phyloP scores from a whole-genome alignment of 2,329 filamentous ascomycete genomes.

The Bipolaris oryzae region DNA sequence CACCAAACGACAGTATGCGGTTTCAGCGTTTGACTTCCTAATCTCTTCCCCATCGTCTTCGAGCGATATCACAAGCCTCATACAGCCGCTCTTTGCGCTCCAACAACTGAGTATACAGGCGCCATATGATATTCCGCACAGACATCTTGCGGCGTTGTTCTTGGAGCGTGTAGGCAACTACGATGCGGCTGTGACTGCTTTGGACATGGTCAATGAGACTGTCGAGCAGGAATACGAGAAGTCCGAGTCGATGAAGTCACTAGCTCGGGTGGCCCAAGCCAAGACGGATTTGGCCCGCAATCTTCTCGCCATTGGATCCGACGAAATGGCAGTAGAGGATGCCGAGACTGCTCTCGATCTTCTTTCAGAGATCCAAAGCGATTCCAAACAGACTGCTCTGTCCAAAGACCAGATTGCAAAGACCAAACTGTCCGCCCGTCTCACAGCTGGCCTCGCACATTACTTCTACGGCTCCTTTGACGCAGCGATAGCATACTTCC shows the following conservation, averaged over 20 bases:
- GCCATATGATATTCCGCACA: constrained; percentile 72
- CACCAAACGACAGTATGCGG: constrained; percentile 77
- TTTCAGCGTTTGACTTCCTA: constrained; percentile 82
- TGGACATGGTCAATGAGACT: constrained; percentile 69
- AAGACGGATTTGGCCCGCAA: constrained; percentile 88
- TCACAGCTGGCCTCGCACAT: constrained; percentile 83
- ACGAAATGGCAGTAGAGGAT: constrained; percentile 73
- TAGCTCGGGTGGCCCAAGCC: constrained; percentile 79
- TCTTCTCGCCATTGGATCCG: constrained; percentile 71
- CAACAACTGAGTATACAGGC: constrained; percentile 76
- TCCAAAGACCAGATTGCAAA: constrained; percentile 68
- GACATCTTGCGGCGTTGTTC: constrained; percentile 80
- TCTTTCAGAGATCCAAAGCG: constrained; percentile 68
- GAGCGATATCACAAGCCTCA: constrained; percentile 65
- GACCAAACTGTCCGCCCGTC: constrained; percentile 79
- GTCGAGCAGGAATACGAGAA: constrained; percentile 85
- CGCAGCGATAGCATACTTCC: constrained; percentile 78
- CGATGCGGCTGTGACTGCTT: constrained; percentile 64
- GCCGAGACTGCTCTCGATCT: constrained; percentile 82
- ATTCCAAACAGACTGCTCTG: constrained; percentile 57
- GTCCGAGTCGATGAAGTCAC: constrained; percentile 74
- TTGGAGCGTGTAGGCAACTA: constrained; percentile 79
- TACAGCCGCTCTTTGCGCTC: constrained; percentile 88
- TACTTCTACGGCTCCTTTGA: constrained; percentile 72
- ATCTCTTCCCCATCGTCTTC: constrained; percentile 60